Base-by-base conservation (phyloP, 148 eudicot genomes). In the Cornus kousa region DNA sequence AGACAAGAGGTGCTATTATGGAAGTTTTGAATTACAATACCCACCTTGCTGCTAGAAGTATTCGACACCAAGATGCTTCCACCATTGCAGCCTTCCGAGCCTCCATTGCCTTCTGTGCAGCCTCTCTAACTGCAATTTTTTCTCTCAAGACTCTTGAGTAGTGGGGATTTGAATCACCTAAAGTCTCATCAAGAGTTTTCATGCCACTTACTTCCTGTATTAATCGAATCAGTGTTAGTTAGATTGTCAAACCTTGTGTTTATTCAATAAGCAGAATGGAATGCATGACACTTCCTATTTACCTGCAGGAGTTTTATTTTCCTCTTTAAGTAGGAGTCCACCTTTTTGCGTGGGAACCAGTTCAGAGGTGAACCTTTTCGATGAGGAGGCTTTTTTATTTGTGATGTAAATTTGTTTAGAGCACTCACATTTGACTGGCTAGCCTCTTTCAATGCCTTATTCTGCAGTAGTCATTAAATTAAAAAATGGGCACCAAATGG, bases 41-140 rank as follows among this genome's bases (percentile, higher is more conserved):
- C 23, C 80, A 94, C 98, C 97, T 83, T 23, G 98, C 94, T 33
- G 97, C 97, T 74, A 76, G 80, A 82, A 95, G 97, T 80, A 95
- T 93, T 24, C 94, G 88, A 70, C 98, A 95, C 98, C 98, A 95
- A 48, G 98, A 95, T 68, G 98, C 98, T 89, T 95, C 98, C 72
- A 93, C 94, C 98, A 95, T 88, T 39, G 97, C 97, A 81, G 96
- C 96, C 82, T 90, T 95, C 74, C 91, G 88, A 78, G 97, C 93
- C 82, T 93, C 91, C 87, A 90, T 88, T 17, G 94, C 98, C 86
- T 87, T 93, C 31, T 84, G 60, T 7, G 96, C 98, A 48, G 98
- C 98, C 79, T 90, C 91, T 80, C 85, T 93, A 14, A 91, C 90
- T 74, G 97, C 98, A 64, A 90, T 93, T 81, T 91, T 93, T 85